Evolutionary conservation across 2,329 filamentous ascomycete genomes (phyloP), one percentile per base, ranked within the genome.

Genomic region (Penicillium sp.): DNA sequence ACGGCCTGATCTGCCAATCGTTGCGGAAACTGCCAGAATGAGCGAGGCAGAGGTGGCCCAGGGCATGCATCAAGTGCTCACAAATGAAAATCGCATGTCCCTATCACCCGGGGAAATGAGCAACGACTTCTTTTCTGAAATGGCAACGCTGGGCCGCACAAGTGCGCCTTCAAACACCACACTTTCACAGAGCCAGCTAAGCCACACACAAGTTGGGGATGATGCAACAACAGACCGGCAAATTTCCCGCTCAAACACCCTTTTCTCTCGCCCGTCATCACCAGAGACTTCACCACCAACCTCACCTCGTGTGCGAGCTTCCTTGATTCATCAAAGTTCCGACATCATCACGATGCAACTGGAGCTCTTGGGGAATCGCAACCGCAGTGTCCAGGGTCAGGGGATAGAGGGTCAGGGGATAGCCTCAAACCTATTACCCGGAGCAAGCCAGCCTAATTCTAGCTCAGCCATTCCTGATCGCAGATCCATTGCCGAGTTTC

Each of bases 341-440:
- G 69, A 71, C 47, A 60, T 70, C 2, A 70, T 72, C 38, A 72
- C 70, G 3, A 72, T 72, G 69, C 69, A 73, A 40, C 51, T 73
- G 31, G 69, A 72, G 41, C 53, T 73, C 7, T 46, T 71, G 37
- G 63, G 63, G 7, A 66, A 64, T 42, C 66, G 62, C 27, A 60
- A 55, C 41, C 46, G 59, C 27, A 59, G 56, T 27, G 24, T 54
- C 3, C 55, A 59, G 22, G 47, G 51, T 18, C 54, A 58, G 31
- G 9, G 41, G 38, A 14, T 40, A 42, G 11, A 59, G 22, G 47
- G 51, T 18, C 54, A 58, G 31, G 9, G 41, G 38, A 14, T 40
- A 42, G 11, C 32, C 28, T 22, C 45, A 38, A 32, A 35, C 49
- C 13, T 55, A 32, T 52, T 46, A 44, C 40, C 55, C 9, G 42